phyloP scores from a whole-genome alignment of 352 stramenopile species.

The Heterotrichella gracilis region DNA sequence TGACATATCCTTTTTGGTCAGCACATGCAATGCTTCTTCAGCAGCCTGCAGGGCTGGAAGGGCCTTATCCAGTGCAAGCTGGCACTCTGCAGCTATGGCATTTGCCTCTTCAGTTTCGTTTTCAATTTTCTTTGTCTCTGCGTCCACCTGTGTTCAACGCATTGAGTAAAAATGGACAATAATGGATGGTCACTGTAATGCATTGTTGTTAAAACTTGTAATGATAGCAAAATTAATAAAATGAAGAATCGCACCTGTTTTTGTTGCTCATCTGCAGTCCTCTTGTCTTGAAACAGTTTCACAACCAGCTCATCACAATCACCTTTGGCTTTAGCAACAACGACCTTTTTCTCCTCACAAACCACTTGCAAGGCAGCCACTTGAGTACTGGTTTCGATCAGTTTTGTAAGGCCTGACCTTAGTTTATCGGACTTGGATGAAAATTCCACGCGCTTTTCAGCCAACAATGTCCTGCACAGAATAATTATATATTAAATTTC shows the following conservation, averaged over 20 bases:
- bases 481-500: no score
- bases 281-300: slow-evolving; percentile 56
- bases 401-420: slow-evolving; percentile 53
- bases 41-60: slow-evolving; percentile 51
- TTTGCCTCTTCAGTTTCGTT: slow-evolving; percentile 62
- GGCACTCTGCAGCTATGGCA: slow-evolving; percentile 53
- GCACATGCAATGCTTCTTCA: slow-evolving; percentile 48
- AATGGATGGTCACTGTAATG: no score
- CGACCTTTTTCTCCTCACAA: slow-evolving; percentile 59
- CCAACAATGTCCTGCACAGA: slow-evolving; percentile 55
- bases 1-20: slow-evolving; percentile 58
- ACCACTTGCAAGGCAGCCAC: slow-evolving; percentile 72
- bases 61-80: slow-evolving; percentile 69
- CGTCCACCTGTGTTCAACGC: slow-evolving; percentile 48
- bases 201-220: no score
- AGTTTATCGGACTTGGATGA: slow-evolving; percentile 47
- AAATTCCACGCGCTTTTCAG: slow-evolving; percentile 51
- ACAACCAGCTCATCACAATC: slow-evolving; percentile 67
- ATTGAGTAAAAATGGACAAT: slow-evolving; percentile 56
- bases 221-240: no score
- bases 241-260: no score
- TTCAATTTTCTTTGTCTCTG: slow-evolving; percentile 59
- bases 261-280: slow-evolving; percentile 54
- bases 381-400: slow-evolving; percentile 53
- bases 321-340: slow-evolving; percentile 65